Evolutionary conservation across 2,329 filamentous ascomycete species (phyloP).

Genomic region (Dryadomyces sulphureus): DNA sequence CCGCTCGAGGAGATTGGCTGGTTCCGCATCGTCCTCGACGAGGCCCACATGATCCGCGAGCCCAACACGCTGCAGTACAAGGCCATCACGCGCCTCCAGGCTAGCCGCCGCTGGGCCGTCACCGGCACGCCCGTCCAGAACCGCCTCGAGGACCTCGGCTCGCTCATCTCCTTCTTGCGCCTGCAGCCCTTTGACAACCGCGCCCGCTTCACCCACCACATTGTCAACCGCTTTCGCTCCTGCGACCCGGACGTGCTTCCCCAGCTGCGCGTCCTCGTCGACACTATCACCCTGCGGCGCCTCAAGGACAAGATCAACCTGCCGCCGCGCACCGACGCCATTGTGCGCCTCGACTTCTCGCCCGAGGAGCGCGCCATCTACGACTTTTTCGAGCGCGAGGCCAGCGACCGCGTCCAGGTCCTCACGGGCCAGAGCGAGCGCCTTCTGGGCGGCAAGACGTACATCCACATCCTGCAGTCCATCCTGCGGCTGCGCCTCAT

Average conservation of each 20-base stretch:
- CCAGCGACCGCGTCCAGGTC: constrained; percentile 63
- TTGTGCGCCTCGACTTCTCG: constrained; percentile 62
- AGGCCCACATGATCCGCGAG: constrained; percentile 89
- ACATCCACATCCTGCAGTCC: constrained; percentile 82
- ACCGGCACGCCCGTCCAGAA: constrained; percentile 96
- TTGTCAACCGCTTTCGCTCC: constrained; percentile 73
- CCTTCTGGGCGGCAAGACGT: constrained; percentile 68
- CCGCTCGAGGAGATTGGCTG: constrained; percentile 70
- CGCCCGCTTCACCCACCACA: constrained; percentile 60
- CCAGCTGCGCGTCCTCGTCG: constrained; percentile 76
- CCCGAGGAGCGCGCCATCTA: constrained; percentile 64
- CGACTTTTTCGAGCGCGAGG: constrained; percentile 69
- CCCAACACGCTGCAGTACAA: constrained; percentile 69
- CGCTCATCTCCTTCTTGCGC: constrained; percentile 72
- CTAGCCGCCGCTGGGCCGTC: constrained; percentile 85
- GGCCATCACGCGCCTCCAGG: constrained; percentile 65
- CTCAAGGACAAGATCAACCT: constrained; percentile 85
- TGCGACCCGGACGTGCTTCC: constrained; percentile 73
- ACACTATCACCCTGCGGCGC: constrained; percentile 84
- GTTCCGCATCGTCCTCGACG: constrained; percentile 88
- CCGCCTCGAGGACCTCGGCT: constrained; percentile 74
- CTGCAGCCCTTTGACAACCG: constrained; percentile 74
- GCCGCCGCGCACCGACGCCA: constrained; percentile 55
- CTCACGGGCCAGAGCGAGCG: constrained; percentile 51
- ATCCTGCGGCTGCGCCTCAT: constrained; percentile 81